Conservation (phyloP, 176 grass and related monocot genomes). For the Dendrocalamus sinicus region DNA sequence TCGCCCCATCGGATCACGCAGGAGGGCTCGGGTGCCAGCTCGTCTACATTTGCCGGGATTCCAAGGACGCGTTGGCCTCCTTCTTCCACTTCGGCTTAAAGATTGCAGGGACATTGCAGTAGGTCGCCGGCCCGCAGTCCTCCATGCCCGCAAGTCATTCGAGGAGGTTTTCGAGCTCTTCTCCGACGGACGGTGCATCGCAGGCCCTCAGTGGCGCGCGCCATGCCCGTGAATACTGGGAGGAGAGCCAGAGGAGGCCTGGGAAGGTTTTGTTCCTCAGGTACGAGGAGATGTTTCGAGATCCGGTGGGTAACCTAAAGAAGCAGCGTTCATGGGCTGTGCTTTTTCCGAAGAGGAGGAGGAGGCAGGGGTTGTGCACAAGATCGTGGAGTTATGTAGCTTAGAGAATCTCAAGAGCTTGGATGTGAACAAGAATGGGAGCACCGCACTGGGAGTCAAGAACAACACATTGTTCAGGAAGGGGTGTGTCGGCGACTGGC, state of each 20-base stretch:
- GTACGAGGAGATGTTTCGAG: constrained; percentile 43
- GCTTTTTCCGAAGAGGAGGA: constrained; percentile 24
- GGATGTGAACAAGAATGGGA: background rate
- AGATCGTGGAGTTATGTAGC: background rate
- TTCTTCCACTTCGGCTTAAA: background rate
- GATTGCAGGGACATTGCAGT: rapidly evolving
- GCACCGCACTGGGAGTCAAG: background rate
- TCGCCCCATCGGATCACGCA: background rate
- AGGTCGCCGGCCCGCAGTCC: rapidly evolving
- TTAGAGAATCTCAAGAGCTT: background rate
- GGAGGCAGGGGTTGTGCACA: background rate
- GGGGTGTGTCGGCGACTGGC: background rate
- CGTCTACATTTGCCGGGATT: background rate
- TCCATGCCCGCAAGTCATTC: background rate
- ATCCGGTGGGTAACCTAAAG: background rate
- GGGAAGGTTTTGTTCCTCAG: constrained; percentile 34
- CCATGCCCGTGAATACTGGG: constrained; percentile 37
- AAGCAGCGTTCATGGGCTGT: constrained; percentile 38
- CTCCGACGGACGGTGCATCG: background rate
- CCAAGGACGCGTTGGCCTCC: background rate
- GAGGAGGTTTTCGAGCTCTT: constrained; percentile 3
- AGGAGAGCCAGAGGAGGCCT: background rate
- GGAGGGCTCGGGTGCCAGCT: background rate
- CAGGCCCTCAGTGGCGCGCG: constrained; percentile 27
- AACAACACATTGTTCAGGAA: background rate